These are phyloP conservation scores for Penicillium longicatenatum DNA, from an alignment of 495 filamentous ascomycete genomes.

Conservation along the genomic window DNA sequence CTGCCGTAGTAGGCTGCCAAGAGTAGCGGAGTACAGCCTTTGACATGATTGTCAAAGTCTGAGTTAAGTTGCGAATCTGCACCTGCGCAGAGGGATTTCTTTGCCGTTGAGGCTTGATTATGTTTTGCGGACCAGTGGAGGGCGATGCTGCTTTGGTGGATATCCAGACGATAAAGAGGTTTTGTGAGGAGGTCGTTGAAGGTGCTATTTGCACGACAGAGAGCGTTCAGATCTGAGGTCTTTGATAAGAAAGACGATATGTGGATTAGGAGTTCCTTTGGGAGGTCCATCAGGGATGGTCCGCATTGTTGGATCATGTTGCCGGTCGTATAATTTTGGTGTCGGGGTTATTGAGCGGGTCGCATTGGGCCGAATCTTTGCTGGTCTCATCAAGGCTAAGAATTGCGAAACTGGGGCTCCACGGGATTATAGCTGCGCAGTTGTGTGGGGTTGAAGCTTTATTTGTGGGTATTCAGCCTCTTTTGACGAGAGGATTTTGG, in stretches of 20 bases:
- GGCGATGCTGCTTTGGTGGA: conserved; percentile 1
- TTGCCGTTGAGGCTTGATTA: conserved; percentile 13
- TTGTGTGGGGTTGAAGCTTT: neutral
- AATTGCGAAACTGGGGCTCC: neutral
- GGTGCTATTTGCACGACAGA: conserved; percentile 12
- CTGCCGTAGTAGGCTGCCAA: conserved; percentile 24
- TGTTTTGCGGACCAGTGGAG: conserved; percentile 23
- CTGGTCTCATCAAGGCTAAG: neutral
- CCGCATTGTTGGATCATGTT: neutral
- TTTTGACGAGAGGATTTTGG: neutral
- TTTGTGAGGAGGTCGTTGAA: conserved; percentile 19
- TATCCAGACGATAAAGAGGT: conserved; percentile 21
- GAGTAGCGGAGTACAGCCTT: conserved; percentile 22
- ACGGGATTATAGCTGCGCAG: neutral
- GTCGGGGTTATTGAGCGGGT: neutral
- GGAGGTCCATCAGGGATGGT: conserved; percentile 9
- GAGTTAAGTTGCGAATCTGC: conserved; percentile 14
- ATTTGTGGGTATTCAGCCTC: neutral
- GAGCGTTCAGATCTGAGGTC: conserved; percentile 18
- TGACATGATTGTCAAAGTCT: conserved; percentile 13
- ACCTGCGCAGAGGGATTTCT: conserved; percentile 17
- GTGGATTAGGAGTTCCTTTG: conserved; percentile 19
- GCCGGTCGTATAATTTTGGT: neutral
- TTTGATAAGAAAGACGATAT: conserved; percentile 15
- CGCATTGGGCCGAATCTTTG: neutral